Evolutionary conservation across 2,329 filamentous ascomycete genomes (phyloP), one percentile per base, ranked within the genome.

Genomic region (Trichocomaceae sp.): DNA sequence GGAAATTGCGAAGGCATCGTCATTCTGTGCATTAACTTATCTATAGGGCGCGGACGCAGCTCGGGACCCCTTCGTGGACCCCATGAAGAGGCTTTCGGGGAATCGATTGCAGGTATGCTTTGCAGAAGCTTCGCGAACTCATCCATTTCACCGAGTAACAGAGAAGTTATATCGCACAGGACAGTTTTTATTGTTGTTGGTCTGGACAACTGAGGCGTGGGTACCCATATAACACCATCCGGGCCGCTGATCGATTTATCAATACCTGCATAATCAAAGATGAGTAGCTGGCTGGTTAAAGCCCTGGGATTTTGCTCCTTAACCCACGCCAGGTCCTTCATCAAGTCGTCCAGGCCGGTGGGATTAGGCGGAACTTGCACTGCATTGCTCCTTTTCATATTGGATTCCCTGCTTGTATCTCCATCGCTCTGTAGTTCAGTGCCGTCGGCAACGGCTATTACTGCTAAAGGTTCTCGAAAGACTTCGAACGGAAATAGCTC

Each of bases 401-500:
- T 33, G 26, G 20, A 10, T 41, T 57, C 44, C 54, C 59, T 48
- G 56, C 54, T 33, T 56, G 51, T 35, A 31, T 23, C 6, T 55
- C 61, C 15, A 31, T 47, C 55, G 33, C 74, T 71, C 4, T 73
- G 73, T 23, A 88, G 77, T 69, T 95, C 89, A 41, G 76, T 73
- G 47, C 88, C 90, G 71, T 97, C 92, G 15, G 89, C 88, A 56
- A 97, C 78, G 2, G 89, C 92, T 59, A 99, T 81, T 23, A 97
- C 79, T 50, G 87, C 83, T 52, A 96, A 78, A 8, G 90, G 87
- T 69, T 95, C 89, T 63, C 91, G 83, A 69, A 89, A 95, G 44
- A 92, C 77, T 69, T 99, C 93, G 75, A 96, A 96, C 1, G 93
- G 91, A 37, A 87, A 87, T 41, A 95, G 75, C 19, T 88, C 81